Evolutionary conservation across 2,329 filamentous ascomycete genomes (phyloP).

Genomic region (Lachnellula arida): DNA sequence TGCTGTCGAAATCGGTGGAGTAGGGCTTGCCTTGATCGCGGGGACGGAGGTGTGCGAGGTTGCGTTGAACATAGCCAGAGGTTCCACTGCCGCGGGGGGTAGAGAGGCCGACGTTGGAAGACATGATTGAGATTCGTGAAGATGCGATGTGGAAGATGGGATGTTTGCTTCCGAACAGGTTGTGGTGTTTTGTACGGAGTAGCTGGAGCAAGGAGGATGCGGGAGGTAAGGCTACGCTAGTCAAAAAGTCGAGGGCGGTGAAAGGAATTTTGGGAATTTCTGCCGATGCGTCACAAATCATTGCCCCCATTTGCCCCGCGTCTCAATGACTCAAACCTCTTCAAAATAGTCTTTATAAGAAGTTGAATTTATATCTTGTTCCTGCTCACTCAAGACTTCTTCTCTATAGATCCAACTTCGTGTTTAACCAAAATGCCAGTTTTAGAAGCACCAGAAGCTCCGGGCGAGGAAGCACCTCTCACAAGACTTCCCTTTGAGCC

Average conservation of each 20-base stretch:
- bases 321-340: background rate
- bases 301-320: slow-evolving; percentile 3
- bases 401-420: background rate
- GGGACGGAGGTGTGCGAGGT: slow-evolving; percentile 80
- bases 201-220: no score
- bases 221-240: background rate
- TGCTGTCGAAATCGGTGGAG: slow-evolving; percentile 57
- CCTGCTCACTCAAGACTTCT: background rate
- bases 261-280: background rate
- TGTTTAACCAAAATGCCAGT: slow-evolving; percentile 24
- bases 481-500: slow-evolving; percentile 67
- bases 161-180: background rate
- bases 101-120: slow-evolving; percentile 91
- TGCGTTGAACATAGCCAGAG: slow-evolving; percentile 95
- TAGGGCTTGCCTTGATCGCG: slow-evolving; percentile 69
- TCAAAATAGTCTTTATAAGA: background rate
- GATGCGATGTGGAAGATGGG: slow-evolving; percentile 6
- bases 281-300: background rate
- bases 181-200: no score
- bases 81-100: slow-evolving; percentile 94
- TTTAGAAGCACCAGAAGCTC: slow-evolving; percentile 13
- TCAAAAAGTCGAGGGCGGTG: slow-evolving; percentile 12
- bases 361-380: background rate
- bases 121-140: slow-evolving; percentile 59
- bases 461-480: slow-evolving; percentile 22